Base-by-base conservation (phyloP, 768 basidiomycete species). In the Xerocomus brunneocitrinus region DNA sequence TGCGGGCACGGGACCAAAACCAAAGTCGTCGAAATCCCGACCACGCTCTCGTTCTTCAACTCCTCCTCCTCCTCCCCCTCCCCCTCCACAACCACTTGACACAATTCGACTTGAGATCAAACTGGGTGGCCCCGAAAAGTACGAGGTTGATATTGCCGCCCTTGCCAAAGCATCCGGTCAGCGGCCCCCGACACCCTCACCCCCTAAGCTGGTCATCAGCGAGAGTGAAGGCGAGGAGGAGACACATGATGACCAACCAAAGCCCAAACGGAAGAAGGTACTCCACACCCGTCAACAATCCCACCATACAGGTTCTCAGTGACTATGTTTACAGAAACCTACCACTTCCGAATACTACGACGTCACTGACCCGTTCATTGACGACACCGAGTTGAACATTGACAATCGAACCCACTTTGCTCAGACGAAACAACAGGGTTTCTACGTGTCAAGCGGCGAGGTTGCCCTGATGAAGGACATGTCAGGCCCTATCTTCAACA, bases 391-490 rank as follows among this genome's bases (percentile, higher is more conserved):
- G 65, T 76, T 95, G 52, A 85, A 83, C 25, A 73, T 95, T 43
- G 95, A 98, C 73, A 85, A 95, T 65, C 85, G 95, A 5, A 93
- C 88, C 2, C 91, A 81, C 72, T 89, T 94, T 62, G 91, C 89
- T 5, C 85, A 91, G 68, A 95, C 95, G 5, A 91, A 89, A 69
- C 91, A 95, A 62, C 84, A 88, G 54, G 92, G 91, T 1, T 97
- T 95, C 75, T 95, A 94, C 64, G 94, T 98, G 9, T 89, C 87
- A 6, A 81, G 81, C 31, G 94, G 94, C 2, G 87, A 91, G 62
- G 88, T 98, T 13, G 91, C 91, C 4, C 68, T 98, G 12, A 74
- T 92, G 62, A 89, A 88, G 65, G 88, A 93, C 73, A 85, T 83
- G 74, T 79, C 54, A 49, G 72, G 3, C 32, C 24, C 8, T 54